Base-by-base conservation (phyloP, 352 stramenopile species). In the Phytophthora sp. region DNA sequence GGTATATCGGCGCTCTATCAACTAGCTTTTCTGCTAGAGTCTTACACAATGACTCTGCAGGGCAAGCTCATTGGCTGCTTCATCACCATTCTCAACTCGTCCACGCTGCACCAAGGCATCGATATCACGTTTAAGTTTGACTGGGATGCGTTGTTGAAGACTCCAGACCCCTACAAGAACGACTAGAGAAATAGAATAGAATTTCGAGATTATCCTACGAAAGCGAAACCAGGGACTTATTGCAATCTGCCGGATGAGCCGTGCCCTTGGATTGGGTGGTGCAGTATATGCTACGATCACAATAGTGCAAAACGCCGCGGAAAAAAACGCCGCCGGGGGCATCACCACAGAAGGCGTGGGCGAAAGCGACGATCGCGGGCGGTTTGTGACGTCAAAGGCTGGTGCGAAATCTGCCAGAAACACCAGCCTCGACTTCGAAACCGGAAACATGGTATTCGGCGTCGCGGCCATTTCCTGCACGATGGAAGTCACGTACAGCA, bases 11-110 rank as follows among this genome's bases (percentile, higher is more conserved):
- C 55, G 27, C 51, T 74, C 15, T 59, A 72, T 20, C 46, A 66
- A 49, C 61, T 78, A 28, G 65, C 48, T 12, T 78, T 78, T 39
- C 54, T 78, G 56, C 66, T 79, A 15, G 66, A 76, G 43, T 60
- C 48, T 17, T 70, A 76, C 49, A 54, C 51, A 6, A 52, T 63
- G 42, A 58, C 35, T 8, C 34, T 69, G n/a, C 64, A 69, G 21
- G 59, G 44, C 13, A 69, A 72, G 28, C 52, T 69, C 20, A 50
- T 72, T n/a, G 56, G 27, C 3, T 53, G 39, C 31, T 58, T 70
- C 62, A 56, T 62, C 50, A 55, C 17, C 3, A 62, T 67, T 30
- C 35, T 67, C 8, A 67, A 67, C 20, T 61, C 50, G 13, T 38
- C 49, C 2, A 52, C 58, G 7, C 43, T 67, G 18, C 58, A 61